phyloP scores from a whole-genome alignment of 139 green algal genomes.

The Micromonas commoda region DNA sequence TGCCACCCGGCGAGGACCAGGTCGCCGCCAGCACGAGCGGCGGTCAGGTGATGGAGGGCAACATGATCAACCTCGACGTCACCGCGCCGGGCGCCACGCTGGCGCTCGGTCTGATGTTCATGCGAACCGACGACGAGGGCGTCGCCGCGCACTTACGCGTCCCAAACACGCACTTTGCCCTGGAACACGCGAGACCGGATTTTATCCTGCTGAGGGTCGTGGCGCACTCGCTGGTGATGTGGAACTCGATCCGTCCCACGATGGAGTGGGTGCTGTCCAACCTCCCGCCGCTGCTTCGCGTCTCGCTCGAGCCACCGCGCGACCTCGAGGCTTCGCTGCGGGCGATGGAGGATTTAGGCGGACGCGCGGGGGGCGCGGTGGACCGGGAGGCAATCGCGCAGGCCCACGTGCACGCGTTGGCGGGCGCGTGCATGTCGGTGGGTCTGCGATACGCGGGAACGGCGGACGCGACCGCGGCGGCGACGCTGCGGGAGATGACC shows the following conservation, averaged over 20 bases:
- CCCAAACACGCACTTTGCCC: constrained; percentile 59
- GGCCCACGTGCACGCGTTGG: constrained; percentile 49
- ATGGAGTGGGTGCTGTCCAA: constrained; percentile 60
- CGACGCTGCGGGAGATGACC: constrained; percentile 51
- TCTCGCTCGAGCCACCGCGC: background rate
- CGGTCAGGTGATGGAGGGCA: constrained; percentile 71
- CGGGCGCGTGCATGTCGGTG: constrained; percentile 77
- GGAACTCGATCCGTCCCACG: constrained; percentile 29
- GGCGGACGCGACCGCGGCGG: constrained; percentile 38
- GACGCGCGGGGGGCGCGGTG: constrained; percentile 1
- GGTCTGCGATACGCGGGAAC: constrained; percentile 77
- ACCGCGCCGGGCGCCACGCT: constrained; percentile 77
- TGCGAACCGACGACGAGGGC: constrained; percentile 59
- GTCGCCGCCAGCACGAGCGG: background rate
- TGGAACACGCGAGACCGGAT: constrained; percentile 74
- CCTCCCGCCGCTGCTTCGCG: constrained; percentile 54
- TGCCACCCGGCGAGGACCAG: background rate
- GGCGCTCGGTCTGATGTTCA: constrained; percentile 74
- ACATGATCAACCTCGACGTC: constrained; percentile 69
- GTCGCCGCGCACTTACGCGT: constrained; percentile 57
- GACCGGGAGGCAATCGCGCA: constrained; percentile 46
- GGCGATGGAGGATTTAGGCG: background rate
- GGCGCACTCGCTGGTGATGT: constrained; percentile 41
- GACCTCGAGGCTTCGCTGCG: background rate
- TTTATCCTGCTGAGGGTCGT: constrained; percentile 80